Percentiles rank a stretch among this genome's conserved stretches.
These are phyloP conservation scores for Elsinoe batatas DNA, from an alignment of 2,329 filamentous ascomycete genomes.

Conservation along the genomic window DNA sequence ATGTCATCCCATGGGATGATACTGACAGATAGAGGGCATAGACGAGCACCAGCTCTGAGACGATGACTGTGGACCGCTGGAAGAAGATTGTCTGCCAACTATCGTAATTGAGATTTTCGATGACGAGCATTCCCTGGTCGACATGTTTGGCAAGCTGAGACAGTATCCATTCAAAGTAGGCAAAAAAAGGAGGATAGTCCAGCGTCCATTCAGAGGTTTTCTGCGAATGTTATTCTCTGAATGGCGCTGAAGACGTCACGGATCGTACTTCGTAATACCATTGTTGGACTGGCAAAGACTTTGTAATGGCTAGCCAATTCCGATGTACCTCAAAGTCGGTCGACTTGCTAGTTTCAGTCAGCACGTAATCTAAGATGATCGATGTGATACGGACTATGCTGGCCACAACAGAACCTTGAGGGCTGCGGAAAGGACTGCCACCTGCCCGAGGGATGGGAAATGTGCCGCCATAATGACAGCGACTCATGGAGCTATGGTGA, in stretches of 20 bases:
- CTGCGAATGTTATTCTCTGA: conserved; percentile 27
- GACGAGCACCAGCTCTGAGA: conserved; percentile 72
- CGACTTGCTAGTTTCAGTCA: conserved; percentile 60
- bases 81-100: conserved; percentile 94
- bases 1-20: not conserved
- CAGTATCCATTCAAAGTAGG: conserved; percentile 88
- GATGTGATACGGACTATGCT: conserved; percentile 62
- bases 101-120: conserved; percentile 74
- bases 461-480: conserved; percentile 56
- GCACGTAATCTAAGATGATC: conserved; percentile 9
- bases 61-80: conserved; percentile 77
- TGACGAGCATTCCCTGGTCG: conserved; percentile 71
- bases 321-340: conserved; percentile 98
- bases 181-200: conserved; percentile 97
- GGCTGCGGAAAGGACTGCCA: conserved; percentile 73
- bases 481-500: not conserved
- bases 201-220: conserved; percentile 98
- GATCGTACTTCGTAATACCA: conserved; percentile 79
- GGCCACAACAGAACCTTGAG: conserved; percentile 90
- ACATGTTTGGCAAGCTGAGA: conserved; percentile 68
- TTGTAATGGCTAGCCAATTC: conserved; percentile 95
- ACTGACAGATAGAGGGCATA: conserved; percentile 68
- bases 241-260: not conserved
- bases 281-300: conserved; percentile 73
- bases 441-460: conserved; percentile 82